Evolutionary conservation across 192 early-diverging fungal species (phyloP).

Genomic region (Thoreauomyces humboldtii): DNA sequence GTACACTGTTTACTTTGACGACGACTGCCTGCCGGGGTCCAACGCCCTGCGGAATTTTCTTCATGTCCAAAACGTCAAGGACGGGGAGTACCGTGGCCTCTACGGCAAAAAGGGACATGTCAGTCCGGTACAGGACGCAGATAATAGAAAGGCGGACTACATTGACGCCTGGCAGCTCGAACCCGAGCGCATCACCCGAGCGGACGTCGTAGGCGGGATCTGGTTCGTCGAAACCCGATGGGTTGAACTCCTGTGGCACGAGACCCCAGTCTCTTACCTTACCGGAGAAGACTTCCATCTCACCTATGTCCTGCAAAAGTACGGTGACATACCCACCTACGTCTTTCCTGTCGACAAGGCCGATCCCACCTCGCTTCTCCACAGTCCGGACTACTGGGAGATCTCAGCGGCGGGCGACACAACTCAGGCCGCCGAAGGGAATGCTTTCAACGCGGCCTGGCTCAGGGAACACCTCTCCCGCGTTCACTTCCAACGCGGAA

Average conservation of each 20-base stretch:
- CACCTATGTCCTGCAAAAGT: background rate
- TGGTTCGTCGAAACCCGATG: constrained; percentile 11
- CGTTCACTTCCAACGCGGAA: too few species aligned
- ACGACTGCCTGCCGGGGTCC: too few species aligned
- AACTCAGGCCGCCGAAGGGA: background rate
- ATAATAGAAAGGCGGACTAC: too few species aligned
- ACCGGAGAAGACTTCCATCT: background rate
- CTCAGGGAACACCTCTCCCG: too few species aligned
- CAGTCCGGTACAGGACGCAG: too few species aligned
- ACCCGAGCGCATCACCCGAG: constrained; percentile 1
- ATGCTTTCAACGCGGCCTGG: too few species aligned
- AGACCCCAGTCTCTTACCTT: background rate
- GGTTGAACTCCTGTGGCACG: constrained; percentile 16
- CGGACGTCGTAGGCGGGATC: constrained; percentile 9
- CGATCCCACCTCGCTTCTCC: background rate
- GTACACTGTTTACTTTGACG: too few species aligned
- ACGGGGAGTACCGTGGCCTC: too few species aligned
- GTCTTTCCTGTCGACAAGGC: background rate
- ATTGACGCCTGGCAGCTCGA: constrained; percentile 1
- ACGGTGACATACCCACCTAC: background rate
- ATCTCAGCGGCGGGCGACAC: background rate
- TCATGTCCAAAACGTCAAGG: too few species aligned
- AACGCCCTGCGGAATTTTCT: too few species aligned
- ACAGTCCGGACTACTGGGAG: background rate
- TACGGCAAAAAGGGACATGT: too few species aligned